phyloP scores from a whole-genome alignment of 2,329 filamentous ascomycete species.

The Sarocladiaceae sp. region DNA sequence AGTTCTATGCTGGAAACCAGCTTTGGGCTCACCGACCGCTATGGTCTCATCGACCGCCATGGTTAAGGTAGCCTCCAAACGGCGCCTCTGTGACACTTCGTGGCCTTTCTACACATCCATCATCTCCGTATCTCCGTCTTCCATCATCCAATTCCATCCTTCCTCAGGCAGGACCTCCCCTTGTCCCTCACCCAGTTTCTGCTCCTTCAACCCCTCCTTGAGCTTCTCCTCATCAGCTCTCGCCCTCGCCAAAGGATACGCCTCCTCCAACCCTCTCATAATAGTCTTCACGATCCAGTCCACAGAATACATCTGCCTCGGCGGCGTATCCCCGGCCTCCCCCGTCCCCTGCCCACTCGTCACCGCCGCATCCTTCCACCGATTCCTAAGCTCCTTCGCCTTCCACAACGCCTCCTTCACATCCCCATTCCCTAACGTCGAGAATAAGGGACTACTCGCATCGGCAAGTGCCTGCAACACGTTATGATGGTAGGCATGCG shows the following conservation, averaged over 20 bases:
- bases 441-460: slow-evolving; percentile 51
- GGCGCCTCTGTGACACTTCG: neutral
- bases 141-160: slow-evolving; percentile 37
- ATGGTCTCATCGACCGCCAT: no score
- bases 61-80: neutral
- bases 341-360: slow-evolving; percentile 41
- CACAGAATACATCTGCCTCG: slow-evolving; percentile 57
- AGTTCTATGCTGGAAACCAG: no score
- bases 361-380: slow-evolving; percentile 56
- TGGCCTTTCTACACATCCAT: neutral
- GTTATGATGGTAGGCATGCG: slow-evolving; percentile 63
- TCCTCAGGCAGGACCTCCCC: slow-evolving; percentile 18
- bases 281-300: slow-evolving; percentile 54
- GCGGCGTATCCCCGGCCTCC: slow-evolving; percentile 25
- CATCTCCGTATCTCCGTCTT: slow-evolving; percentile 14
- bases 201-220: slow-evolving; percentile 6
- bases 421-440: slow-evolving; percentile 48
- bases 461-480: slow-evolving; percentile 59
- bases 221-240: slow-evolving; percentile 28
- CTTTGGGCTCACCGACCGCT: no score
- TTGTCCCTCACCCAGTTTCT: slow-evolving; percentile 9
- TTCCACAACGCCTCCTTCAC: slow-evolving; percentile 55
- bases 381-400: slow-evolving; percentile 67
- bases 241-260: slow-evolving; percentile 46
- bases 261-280: slow-evolving; percentile 55